Conservation (phyloP, 345 rosid genomes). For the Toxicodendron radicans region DNA sequence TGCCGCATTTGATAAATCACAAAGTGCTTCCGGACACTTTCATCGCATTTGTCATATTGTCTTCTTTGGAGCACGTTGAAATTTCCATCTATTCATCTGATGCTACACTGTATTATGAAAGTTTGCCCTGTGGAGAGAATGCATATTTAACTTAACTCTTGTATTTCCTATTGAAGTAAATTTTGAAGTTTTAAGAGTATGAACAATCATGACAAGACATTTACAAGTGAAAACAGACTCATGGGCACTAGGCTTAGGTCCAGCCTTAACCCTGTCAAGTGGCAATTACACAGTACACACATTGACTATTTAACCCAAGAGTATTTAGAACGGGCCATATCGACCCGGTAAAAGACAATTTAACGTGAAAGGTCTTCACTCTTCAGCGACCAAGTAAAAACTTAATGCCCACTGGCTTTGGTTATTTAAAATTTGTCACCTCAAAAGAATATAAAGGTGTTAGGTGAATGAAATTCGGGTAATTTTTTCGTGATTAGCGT, state of each 20-base stretch:
- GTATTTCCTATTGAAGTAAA: too few species aligned
- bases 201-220: neutral
- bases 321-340: neutral
- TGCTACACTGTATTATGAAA: too few species aligned
- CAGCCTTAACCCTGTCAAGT: neutral
- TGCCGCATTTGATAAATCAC: too few species aligned
- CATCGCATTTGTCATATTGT: neutral
- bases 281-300: too few species aligned
- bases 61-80: neutral
- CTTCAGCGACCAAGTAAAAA: neutral
- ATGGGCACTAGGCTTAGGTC: too few species aligned
- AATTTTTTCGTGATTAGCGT: neutral
- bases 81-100: neutral
- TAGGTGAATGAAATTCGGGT: neutral
- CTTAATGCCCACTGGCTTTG: neutral
- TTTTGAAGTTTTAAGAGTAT: too few species aligned
- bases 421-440: constrained; percentile 10
- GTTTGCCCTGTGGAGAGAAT: too few species aligned
- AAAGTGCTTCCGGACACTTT: neutral
- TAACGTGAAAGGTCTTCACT: neutral
- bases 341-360: neutral
- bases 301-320: neutral
- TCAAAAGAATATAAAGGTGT: constrained; percentile 22
- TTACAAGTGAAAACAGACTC: neutral
- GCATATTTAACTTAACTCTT: too few species aligned